A percentile compares a stretch with the other conserved stretches of the same genome.
These are phyloP conservation scores for Phlebiopsis flavidoalba DNA, from an alignment of 768 basidiomycete genomes.

Conservation along the genomic window DNA sequence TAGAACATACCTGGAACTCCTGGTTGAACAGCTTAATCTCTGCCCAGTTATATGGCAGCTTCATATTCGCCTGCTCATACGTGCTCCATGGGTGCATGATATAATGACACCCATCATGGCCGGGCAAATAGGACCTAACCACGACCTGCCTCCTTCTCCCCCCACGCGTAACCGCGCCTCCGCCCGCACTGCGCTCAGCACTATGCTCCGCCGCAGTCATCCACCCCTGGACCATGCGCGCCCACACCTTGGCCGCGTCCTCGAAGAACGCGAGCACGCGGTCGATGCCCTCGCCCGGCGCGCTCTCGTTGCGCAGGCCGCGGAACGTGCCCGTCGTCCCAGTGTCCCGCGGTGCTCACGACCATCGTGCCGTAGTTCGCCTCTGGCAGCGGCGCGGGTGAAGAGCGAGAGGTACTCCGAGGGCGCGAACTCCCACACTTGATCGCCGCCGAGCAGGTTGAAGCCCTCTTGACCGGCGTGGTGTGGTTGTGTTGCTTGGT, in stretches of 20 bases:
- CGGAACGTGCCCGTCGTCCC: constrained; percentile 51
- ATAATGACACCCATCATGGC: constrained; percentile 62
- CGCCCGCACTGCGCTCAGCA: not conserved
- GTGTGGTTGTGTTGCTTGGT: constrained; percentile 25
- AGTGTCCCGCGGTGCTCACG: constrained; percentile 63
- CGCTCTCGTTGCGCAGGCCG: constrained; percentile 31
- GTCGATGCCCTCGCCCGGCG: constrained; percentile 44
- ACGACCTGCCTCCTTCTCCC: constrained; percentile 36
- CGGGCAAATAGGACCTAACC: constrained; percentile 56
- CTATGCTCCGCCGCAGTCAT: constrained; percentile 28
- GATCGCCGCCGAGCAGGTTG: constrained; percentile 51
- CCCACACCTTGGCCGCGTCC: constrained; percentile 54
- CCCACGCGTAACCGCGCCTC: constrained; percentile 16
- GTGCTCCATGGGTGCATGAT: constrained; percentile 39
- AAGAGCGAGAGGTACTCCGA: constrained; percentile 49
- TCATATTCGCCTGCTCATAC: constrained; percentile 38
- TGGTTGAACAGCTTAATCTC: constrained; percentile 53
- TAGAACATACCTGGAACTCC: constrained; percentile 46
- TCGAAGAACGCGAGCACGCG: constrained; percentile 54
- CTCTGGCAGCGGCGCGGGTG: constrained; percentile 38
- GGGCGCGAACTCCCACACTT: constrained; percentile 47
- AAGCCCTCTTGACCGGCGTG: constrained; percentile 21
- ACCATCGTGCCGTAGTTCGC: constrained; percentile 58
- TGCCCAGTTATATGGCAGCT: constrained; percentile 59
- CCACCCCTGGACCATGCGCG: constrained; percentile 41